Evolutionary conservation across 2,329 filamentous ascomycete species (phyloP), one percentile per base, ranked within the genome.

Genomic region (Colletotrichum sp.): DNA sequence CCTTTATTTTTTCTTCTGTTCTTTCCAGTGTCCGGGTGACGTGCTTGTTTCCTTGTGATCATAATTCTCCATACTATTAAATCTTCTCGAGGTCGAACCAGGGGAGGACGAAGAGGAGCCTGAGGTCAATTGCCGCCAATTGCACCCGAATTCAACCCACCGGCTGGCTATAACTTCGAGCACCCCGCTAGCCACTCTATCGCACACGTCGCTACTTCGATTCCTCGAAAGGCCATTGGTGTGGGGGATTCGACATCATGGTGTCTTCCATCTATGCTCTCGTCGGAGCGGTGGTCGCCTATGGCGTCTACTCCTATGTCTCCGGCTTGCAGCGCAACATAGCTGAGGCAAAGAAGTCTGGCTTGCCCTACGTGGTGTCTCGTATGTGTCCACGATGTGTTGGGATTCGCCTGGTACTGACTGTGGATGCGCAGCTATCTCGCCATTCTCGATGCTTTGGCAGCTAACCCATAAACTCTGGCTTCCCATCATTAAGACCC

Each of bases 401-500:
- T 15, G 27, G 6, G 12, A 30, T 25, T 8, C 15, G 3, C 22
- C 19, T 22, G n/a, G 13, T 25, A 34, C 62, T 71, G 49, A 74
- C 70, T 59, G 8, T 30, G 9, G 8, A 13, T 25, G 34, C 39
- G 25, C 25, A 91, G 90, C 90, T 16, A 81, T 86, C 57, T 86
- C 85, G 25, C 87, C 89, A 2, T 89, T 90, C 80, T 89, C 88
- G 78, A 78, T 87, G 19, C 80, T 87, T 27, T 94, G 92, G 90
- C 86, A 93, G 71, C 79, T 92, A 30, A 89, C 90, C 3, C 86
- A 88, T 78, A 82, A 82, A 67, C 76, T 92, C 55, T 92, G 88
- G 89, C 80, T 91, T 13, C 90, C 90, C 4, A 72, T 93, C 16
- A 86, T 94, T 78, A 87, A 87, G 73, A 80, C 83, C 16, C 84